Evolutionary conservation across 176 grass and related monocot genomes (phyloP).

Genomic region (Phoenix dactylifera): DNA sequence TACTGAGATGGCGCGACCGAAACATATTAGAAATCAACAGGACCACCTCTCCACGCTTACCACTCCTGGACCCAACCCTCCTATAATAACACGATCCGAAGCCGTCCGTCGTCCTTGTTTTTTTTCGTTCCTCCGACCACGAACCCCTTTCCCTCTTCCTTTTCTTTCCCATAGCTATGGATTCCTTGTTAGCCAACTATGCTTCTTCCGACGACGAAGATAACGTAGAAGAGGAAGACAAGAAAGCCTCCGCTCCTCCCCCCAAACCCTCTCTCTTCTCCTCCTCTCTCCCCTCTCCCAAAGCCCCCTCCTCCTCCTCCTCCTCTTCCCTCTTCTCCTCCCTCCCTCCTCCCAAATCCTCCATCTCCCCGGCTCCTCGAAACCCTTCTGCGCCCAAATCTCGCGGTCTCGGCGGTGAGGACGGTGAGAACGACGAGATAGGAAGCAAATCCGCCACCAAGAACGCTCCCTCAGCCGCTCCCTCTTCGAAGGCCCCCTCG

Average conservation of each 20-base stretch:
- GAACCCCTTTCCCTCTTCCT: neutral
- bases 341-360: constrained; percentile 13
- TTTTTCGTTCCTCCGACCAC: too few species aligned
- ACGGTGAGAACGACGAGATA: too few species aligned
- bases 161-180: constrained; percentile 34
- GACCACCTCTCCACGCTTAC: too few species aligned
- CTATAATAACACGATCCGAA: too few species aligned
- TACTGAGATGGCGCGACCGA: too few species aligned
- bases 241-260: neutral
- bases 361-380: neutral
- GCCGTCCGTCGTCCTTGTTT: too few species aligned
- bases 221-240: constrained; percentile 2
- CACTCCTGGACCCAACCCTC: too few species aligned
- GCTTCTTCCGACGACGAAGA: constrained; percentile 71
- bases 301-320: neutral
- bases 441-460: too few species aligned
- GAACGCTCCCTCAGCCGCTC: neutral
- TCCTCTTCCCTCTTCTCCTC: constrained; percentile 4
- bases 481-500: constrained; percentile 12
- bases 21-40: too few species aligned
- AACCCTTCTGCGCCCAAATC: constrained; percentile 2
- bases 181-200: constrained; percentile 87
- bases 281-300: neutral
- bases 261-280: too few species aligned
- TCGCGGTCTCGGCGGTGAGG: too few species aligned